Evolutionary conservation across 352 stramenopile species (phyloP).

Genomic region (Globisporangium parvum): DNA sequence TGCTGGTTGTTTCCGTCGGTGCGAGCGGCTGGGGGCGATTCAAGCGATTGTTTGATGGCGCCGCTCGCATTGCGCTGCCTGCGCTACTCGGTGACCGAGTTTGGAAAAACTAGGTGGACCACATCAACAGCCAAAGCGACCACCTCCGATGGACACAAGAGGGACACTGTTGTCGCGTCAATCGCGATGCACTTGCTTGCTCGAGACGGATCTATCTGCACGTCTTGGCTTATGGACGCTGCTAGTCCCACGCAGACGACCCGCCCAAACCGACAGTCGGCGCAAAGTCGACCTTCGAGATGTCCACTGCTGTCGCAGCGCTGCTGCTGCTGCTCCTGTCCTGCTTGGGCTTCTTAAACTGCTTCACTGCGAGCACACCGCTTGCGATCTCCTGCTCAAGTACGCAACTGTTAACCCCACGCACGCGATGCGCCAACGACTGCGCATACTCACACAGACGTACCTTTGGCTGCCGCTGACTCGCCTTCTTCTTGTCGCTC

Average conservation of each 20-base stretch:
- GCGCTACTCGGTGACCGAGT: neutral
- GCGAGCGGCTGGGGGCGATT: constrained; percentile 3
- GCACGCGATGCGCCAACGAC: neutral
- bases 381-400: constrained; percentile 48
- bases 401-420: constrained; percentile 1
- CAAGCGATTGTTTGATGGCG: neutral
- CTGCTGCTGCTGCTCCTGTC: constrained; percentile 22
- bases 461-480: constrained; percentile 38
- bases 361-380: constrained; percentile 68
- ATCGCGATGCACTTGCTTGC: neutral
- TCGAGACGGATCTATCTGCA: neutral
- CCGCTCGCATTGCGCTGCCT: neutral
- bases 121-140: too few species aligned
- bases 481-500: constrained; percentile 18
- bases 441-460: neutral
- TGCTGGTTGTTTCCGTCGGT: constrained; percentile 10
- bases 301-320: constrained; percentile 22
- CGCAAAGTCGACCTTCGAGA: constrained; percentile 57
- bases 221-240: neutral
- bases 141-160: neutral
- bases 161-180: neutral
- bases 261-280: constrained; percentile 62
- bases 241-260: constrained; percentile 58
- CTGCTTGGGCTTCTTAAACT: constrained; percentile 70
- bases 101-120: too few species aligned